Base-by-base conservation (phyloP, 2,329 filamentous ascomycete species). In the Tympanopsis confertula region DNA sequence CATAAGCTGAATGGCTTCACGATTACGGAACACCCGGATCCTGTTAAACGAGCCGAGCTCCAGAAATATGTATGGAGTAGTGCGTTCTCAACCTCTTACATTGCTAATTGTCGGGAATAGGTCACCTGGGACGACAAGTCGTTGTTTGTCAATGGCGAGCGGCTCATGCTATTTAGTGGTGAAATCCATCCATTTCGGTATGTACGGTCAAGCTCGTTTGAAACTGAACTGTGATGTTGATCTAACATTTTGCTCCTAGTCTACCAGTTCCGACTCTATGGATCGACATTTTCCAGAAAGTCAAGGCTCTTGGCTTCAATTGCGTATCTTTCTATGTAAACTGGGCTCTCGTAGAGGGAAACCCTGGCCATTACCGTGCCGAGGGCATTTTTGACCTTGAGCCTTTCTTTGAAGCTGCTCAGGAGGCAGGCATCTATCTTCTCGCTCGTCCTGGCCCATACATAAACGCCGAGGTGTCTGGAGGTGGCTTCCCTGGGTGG, bases 401-500 rank as follows among this genome's bases (percentile, higher is more conserved):
- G 44, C 76, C 78, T 0, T 87, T 91, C 58, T 87, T 88, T 46
- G 74, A 82, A 4, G 84, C 82, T 3, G 85, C 86, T 1, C 65
- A 68, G 15, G 58, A 82, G 43, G 78, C 82, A 5, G 85, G 85
- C 0, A 73, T 93, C 35, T 93, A 86, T 48, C 66, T 93, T 1
- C 67, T 91, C 39, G 83, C 83, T 3, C 63, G 74, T 1, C 78
- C 79, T 0, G 78, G 82, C 0, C 80, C 80, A 0, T 86, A 86
- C 37, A 86, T 88, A 60, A 86, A 89, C 49, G 84, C 83, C 1
- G 84, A 91, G 53, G 73, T 66, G 0, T 76, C 73, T 4, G 85
- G 83, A 1, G 86, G 86, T 38, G 85, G 85, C 0, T 88, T 84
- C 42, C 85, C 86, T 0, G 85, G 84, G 1, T 91, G 85, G 85